Evolutionary conservation across 805 yeast genomes (phyloP).

Genomic region (Metschnikowia colocasiae): DNA sequence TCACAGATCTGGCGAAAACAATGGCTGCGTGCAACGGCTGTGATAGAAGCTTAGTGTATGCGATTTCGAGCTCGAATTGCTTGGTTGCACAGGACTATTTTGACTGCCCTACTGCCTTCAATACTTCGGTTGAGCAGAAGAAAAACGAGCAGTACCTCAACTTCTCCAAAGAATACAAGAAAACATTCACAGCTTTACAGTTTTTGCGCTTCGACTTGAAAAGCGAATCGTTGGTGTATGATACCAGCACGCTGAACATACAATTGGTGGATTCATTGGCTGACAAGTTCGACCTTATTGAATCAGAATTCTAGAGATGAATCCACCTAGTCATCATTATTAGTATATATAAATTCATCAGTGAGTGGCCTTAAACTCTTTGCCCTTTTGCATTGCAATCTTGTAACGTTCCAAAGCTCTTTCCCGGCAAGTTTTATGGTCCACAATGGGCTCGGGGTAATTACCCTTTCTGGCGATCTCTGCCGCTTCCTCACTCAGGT

Average conservation of each 20-base stretch:
- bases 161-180: constrained; percentile 3
- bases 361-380: constrained; percentile 6
- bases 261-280: constrained; percentile 3
- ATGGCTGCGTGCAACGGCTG: constrained; percentile 11
- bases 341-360: background rate
- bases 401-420: constrained; percentile 41
- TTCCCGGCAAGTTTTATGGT: constrained; percentile 39
- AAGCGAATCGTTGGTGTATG: constrained; percentile 11
- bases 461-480: constrained; percentile 27
- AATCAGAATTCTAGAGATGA: background rate
- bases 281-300: constrained; percentile 9
- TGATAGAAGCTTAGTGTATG: constrained; percentile 5
- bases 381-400: constrained; percentile 27
- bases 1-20: constrained; percentile 11
- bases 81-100: constrained; percentile 16
- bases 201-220: constrained; percentile 15
- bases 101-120: constrained; percentile 12
- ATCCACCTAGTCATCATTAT: background rate
- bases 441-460: constrained; percentile 45
- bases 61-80: constrained; percentile 10
- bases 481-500: constrained; percentile 22
- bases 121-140: constrained; percentile 6
- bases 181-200: background rate
- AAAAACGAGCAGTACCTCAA: constrained; percentile 11
- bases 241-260: constrained; percentile 5